These are phyloP conservation scores for Thymus mandschuricus DNA, from an alignment of 257 asterid species.

Conservation along the genomic window DNA sequence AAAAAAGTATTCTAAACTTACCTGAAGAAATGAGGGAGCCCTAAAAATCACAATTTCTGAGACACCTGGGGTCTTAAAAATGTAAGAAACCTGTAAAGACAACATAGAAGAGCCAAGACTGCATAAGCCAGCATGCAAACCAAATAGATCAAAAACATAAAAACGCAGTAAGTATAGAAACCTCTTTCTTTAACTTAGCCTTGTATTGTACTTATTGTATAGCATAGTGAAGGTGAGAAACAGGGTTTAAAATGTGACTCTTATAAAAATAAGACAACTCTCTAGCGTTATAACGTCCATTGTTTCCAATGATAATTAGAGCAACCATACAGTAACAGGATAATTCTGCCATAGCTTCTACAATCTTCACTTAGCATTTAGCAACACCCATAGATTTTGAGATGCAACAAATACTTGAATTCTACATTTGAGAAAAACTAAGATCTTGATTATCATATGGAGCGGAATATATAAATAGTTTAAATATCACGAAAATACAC, in stretches of 20 bases:
- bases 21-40: slow-evolving; percentile 90
- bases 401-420: background rate
- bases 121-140: slow-evolving; percentile 20
- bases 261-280: background rate
- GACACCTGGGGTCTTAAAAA: slow-evolving; percentile 76
- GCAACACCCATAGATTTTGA: slow-evolving; percentile 1
- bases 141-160: background rate
- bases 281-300: background rate
- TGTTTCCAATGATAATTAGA: background rate
- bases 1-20: slow-evolving; percentile 27
- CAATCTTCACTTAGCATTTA: background rate
- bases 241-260: too few species aligned
- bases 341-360: slow-evolving; percentile 5
- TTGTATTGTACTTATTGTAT: background rate
- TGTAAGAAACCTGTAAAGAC: slow-evolving; percentile 74
- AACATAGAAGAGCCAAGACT: slow-evolving; percentile 7
- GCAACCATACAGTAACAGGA: background rate
- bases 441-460: background rate
- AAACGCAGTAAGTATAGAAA: background rate
- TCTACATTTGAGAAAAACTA: background rate
- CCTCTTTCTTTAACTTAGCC: background rate
- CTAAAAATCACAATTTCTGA: slow-evolving; percentile 84
- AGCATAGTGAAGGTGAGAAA: too few species aligned
- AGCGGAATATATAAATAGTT: background rate
- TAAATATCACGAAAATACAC: slow-evolving; percentile 25